A percentile compares a stretch with the other conserved stretches of the same genome.
Evolutionary conservation across 345 rosid genomes (phyloP).

Genomic region (Eucalyptus albens): DNA sequence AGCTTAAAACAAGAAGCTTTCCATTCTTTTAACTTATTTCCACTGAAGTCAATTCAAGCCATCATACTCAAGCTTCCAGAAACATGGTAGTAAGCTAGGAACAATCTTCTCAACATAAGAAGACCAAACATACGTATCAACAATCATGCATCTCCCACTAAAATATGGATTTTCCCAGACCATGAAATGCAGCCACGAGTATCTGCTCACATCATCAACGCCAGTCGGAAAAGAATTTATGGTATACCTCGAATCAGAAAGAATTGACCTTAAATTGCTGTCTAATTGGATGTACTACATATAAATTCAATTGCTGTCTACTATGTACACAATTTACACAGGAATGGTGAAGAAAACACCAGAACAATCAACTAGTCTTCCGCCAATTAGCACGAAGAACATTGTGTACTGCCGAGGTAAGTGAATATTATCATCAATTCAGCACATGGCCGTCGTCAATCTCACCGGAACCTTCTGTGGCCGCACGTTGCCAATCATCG

Average conservation of each 20-base stretch:
- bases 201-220: neutral
- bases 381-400: neutral
- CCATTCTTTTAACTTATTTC: neutral
- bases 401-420: neutral
- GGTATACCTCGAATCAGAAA: neutral
- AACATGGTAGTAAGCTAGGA: neutral
- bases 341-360: neutral
- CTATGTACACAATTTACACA: neutral
- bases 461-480: conserved; percentile 42
- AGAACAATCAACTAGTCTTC: neutral
- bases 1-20: neutral
- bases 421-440: neutral
- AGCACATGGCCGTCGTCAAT: conserved; percentile 30
- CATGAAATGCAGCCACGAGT: neutral
- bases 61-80: neutral
- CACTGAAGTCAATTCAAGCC: neutral
- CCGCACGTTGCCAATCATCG: neutral
- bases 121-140: neutral
- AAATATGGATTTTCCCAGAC: neutral
- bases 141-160: neutral
- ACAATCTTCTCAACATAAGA: neutral
- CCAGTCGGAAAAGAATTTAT: neutral
- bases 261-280: neutral
- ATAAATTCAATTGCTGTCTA: neutral
- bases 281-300: neutral